Evolutionary conservation across 179 eudicot species (phyloP).

Genomic region (Heliamphora pulchella): DNA sequence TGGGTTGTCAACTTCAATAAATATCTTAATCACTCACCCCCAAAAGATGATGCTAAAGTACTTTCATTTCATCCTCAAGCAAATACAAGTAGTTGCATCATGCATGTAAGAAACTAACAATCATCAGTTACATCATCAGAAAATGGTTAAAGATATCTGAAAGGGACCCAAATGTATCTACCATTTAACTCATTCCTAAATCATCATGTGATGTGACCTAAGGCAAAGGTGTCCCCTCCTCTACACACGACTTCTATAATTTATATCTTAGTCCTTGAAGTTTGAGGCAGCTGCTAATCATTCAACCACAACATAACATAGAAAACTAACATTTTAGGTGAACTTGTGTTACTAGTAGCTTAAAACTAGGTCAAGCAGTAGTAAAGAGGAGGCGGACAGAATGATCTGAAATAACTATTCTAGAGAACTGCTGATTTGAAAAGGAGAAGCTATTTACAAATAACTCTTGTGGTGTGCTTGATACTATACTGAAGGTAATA

Average conservation of each 20-base stretch:
- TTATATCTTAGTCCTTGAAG: neutral
- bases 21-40: neutral
- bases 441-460: neutral
- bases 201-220: neutral
- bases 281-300: neutral
- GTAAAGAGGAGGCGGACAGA: neutral
- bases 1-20: neutral
- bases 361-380: neutral
- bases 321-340: neutral
- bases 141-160: neutral
- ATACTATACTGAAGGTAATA: too few species aligned
- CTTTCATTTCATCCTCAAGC: too few species aligned
- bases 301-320: neutral
- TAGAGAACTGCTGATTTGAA: neutral
- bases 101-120: neutral
- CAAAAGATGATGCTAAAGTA: too few species aligned
- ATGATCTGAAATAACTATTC: neutral
- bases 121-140: neutral
- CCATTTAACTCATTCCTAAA: neutral
- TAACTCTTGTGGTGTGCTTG: neutral
- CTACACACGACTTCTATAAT: neutral
- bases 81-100: conserved; percentile 1
- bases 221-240: neutral
- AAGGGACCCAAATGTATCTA: neutral
- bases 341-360: neutral